Evolutionary conservation across 1,284 basidiomycete genomes (phyloP).

Genomic region (Leccinum subrobustum): DNA sequence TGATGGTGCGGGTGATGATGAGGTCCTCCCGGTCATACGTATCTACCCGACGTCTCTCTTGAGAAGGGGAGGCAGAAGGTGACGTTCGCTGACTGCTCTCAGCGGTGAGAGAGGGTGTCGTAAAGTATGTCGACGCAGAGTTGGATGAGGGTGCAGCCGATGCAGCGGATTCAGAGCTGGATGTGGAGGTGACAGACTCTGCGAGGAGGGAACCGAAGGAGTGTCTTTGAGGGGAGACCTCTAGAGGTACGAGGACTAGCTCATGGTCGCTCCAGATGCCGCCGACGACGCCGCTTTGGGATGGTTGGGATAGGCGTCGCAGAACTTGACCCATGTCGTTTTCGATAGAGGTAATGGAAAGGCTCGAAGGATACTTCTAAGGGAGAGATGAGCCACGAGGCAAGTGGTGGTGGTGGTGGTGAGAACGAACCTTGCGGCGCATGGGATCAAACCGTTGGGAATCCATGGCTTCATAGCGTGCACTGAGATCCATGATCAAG

Average conservation of each 20-base stretch:
- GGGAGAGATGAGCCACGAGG: constrained; percentile 22
- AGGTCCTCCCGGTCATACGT: constrained; percentile 31
- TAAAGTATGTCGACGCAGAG: constrained; percentile 24
- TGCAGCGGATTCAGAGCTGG: constrained; percentile 11
- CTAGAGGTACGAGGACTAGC: constrained; percentile 32
- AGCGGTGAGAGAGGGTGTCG: constrained; percentile 19
- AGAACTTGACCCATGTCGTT: constrained; percentile 30
- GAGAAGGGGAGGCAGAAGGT: constrained; percentile 4
- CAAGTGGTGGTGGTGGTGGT: constrained; percentile 7
- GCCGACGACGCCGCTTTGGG: constrained; percentile 23
- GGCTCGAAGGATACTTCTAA: constrained; percentile 20
- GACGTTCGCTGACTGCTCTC: constrained; percentile 8
- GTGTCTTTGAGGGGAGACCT: constrained; percentile 20
- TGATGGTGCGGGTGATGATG: constrained; percentile 34
- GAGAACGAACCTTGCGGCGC: constrained; percentile 25
- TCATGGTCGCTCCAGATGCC: constrained; percentile 35
- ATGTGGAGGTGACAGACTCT: constrained; percentile 16
- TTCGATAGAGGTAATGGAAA: constrained; percentile 7
- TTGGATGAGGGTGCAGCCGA: constrained; percentile 8
- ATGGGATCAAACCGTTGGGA: constrained; percentile 34
- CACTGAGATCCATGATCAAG: constrained; percentile 23
- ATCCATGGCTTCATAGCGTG: constrained; percentile 31
- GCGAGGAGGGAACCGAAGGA: constrained; percentile 22
- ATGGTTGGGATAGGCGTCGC: constrained; percentile 22
- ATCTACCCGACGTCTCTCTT: constrained; percentile 21